Evolutionary conservation across 2,329 filamentous ascomycete species (phyloP).

Genomic region (Colletotrichum coccodes): DNA sequence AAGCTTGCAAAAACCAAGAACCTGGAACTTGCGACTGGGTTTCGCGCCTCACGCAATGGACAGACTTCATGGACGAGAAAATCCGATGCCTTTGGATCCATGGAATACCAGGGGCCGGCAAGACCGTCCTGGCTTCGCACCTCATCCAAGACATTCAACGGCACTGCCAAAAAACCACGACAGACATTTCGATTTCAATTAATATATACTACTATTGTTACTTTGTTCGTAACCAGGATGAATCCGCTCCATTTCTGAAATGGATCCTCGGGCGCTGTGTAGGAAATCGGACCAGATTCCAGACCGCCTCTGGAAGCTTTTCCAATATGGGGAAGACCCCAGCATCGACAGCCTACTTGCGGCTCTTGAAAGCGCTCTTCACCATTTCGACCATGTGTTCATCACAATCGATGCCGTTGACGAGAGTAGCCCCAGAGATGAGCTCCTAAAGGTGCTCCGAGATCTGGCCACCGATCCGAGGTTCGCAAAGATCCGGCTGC

Average conservation of each 20-base stretch:
- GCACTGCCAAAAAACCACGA: accelerated
- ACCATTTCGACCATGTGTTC: accelerated
- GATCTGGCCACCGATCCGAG: not conserved
- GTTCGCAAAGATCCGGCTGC: not conserved
- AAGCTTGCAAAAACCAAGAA: not conserved
- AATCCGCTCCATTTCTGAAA: accelerated
- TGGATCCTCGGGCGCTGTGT: not conserved
- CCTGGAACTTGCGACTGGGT: conserved; percentile 3
- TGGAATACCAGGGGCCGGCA: not conserved
- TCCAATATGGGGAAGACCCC: not conserved
- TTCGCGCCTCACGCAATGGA: not conserved
- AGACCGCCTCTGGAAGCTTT: not conserved
- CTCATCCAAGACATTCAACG: accelerated
- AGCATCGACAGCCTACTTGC: accelerated
- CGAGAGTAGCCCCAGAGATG: not conserved
- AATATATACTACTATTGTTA: conserved; percentile 1
- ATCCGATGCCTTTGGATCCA: not conserved
- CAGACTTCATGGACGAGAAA: accelerated
- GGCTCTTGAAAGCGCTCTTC: not conserved
- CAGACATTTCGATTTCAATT: accelerated
- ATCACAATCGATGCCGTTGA: not conserved
- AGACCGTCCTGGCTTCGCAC: not conserved
- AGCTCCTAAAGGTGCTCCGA: not conserved
- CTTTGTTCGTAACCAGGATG: not conserved
- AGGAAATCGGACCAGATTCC: accelerated